Evolutionary conservation across 2,329 filamentous ascomycete species (phyloP).

Genomic region (Aspergillus aculeatus): DNA sequence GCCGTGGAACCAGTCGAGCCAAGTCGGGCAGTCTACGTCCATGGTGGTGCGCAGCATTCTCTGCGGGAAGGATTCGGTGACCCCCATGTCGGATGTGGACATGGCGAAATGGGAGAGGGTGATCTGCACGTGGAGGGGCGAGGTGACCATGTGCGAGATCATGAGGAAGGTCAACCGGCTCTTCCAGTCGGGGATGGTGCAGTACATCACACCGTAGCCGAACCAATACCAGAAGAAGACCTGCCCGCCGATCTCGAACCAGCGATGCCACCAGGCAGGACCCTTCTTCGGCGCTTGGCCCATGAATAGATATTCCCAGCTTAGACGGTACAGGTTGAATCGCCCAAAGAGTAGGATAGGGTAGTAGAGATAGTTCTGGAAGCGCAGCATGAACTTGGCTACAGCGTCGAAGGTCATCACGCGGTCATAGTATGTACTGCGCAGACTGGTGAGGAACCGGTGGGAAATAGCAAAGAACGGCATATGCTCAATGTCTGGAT

Average conservation of each 20-base stretch:
- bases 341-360: slow-evolving; percentile 75
- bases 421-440: slow-evolving; percentile 79
- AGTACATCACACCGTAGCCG: slow-evolving; percentile 77
- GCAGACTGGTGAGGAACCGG: slow-evolving; percentile 69
- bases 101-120: slow-evolving; percentile 91
- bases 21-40: slow-evolving; percentile 84
- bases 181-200: slow-evolving; percentile 66
- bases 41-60: slow-evolving; percentile 91
- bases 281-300: slow-evolving; percentile 72
- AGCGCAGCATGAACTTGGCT: slow-evolving; percentile 68
- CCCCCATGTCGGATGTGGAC: slow-evolving; percentile 83
- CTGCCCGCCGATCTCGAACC: slow-evolving; percentile 74
- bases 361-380: slow-evolving; percentile 82
- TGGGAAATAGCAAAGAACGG: slow-evolving; percentile 87
- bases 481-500: slow-evolving; percentile 90
- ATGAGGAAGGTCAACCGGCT: slow-evolving; percentile 72
- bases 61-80: slow-evolving; percentile 82
- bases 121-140: slow-evolving; percentile 84
- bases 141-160: slow-evolving; percentile 76
- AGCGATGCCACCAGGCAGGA: slow-evolving; percentile 78
- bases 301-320: slow-evolving; percentile 72
- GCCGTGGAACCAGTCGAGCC: slow-evolving; percentile 87
- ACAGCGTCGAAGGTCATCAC: slow-evolving; percentile 74
- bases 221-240: slow-evolving; percentile 84
- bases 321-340: slow-evolving; percentile 82